Conservation (phyloP, 495 filamentous ascomycete species). For the Pyronema omphalodes region DNA sequence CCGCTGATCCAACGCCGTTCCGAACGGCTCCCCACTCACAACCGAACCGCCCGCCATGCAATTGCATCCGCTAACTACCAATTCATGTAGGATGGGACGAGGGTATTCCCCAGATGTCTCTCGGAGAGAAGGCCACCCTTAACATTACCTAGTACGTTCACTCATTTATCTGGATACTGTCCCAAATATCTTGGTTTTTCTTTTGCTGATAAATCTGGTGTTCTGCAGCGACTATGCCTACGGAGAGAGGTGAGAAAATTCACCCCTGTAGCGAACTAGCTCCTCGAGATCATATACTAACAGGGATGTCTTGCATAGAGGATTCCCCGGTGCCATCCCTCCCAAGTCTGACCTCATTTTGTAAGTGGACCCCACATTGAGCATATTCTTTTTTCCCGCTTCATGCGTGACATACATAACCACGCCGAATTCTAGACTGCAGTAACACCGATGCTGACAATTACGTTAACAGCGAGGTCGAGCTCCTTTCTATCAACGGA, state of each 20-base stretch:
- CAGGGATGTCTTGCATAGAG: conserved; percentile 23
- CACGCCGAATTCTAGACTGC: conserved; percentile 3
- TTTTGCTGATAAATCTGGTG: conserved; percentile 7
- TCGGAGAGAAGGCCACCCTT: conserved; percentile 45
- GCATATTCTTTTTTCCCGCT: neutral
- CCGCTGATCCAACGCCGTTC: neutral
- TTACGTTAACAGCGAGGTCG: conserved; percentile 19
- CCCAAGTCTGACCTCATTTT: conserved; percentile 28
- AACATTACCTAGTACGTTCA: conserved; percentile 39
- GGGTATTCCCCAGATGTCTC: conserved; percentile 41
- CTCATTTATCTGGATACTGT: neutral
- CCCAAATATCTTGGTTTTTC: neutral
- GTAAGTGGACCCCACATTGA: conserved; percentile 20
- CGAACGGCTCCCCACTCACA: neutral
- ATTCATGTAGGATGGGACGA: conserved; percentile 45
- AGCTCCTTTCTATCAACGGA: conserved; percentile 27
- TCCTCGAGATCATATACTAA: conserved; percentile 9
- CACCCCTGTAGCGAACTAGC: conserved; percentile 5
- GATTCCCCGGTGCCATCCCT: conserved; percentile 30
- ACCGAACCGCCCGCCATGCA: neutral
- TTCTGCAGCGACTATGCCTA: conserved; percentile 42
- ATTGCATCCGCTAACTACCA: neutral
- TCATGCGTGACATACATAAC: conserved; percentile 7
- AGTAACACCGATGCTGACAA: neutral
- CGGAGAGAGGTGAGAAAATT: conserved; percentile 34